Base-by-base conservation (phyloP, 2,329 filamentous ascomycete species). In the Alternaria sp. region DNA sequence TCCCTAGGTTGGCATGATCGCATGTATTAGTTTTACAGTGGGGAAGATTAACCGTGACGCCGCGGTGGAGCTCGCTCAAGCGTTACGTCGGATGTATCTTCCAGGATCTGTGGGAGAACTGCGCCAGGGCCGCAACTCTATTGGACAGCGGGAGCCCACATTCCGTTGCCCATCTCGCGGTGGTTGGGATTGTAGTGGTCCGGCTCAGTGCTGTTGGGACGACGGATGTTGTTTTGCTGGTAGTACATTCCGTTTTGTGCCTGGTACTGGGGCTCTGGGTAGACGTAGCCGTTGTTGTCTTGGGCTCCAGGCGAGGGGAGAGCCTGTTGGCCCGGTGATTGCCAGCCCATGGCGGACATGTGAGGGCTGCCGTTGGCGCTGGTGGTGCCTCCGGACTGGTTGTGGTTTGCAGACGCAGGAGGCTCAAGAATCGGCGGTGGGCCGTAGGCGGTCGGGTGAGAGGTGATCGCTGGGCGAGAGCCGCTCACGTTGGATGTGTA, bases 311-410 rank as follows among this genome's bases (percentile, higher is more conserved):
- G 91, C 9, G 91, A 90, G 10, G 91, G 89, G 69, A 93, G 89
- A 30, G 87, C 86, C 67, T 89, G 88, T 69, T 94, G 91, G 3
- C 90, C 88, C 5, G 93, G 93, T 5, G 93, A 96, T 69, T 93
- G 91, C 94, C 95, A 97, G 58, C 92, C 91, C 66, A 93, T 86
- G 64, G 86, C 89, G 65, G 83, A 82, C 89, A 97, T 93, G 79
- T 97, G 94, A 54, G 95, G 94, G 79, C 93, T 97, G 57, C 92
- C 91, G 60, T 85, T 89, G n/a, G 88, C 90, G 76, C 92, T 97
- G 63, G 65, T 72, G 32, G 71, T 73, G 30, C 76, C 75, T 2
- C 87, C 88, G 3, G 88, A 85, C 71, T 91, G 90, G 68, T 91
- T 89, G 62, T 92, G 90, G 77, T 95, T 93, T 65, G 93, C 87